Evolutionary conservation across 2,329 filamentous ascomycete species (phyloP).

Genomic region (Ceratocystis eucalypticola): DNA sequence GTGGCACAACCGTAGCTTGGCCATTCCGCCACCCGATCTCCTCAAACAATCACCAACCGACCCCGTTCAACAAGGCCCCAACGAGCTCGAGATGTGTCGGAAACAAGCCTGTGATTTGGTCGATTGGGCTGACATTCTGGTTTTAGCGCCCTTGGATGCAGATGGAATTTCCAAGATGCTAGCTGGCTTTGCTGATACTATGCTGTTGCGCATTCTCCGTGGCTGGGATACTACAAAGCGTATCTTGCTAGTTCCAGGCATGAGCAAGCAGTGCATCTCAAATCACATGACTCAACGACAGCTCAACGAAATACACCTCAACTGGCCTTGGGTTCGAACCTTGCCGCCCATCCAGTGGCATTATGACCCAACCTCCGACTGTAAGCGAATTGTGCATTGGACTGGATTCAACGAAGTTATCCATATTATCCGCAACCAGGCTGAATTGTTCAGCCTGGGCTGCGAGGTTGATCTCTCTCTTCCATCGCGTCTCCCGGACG

Average conservation of each 20-base stretch:
- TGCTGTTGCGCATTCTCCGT: conserved; percentile 66
- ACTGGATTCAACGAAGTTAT: conserved; percentile 57
- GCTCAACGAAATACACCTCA: conserved; percentile 65
- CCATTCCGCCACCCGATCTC: conserved; percentile 30
- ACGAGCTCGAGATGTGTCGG: conserved; percentile 14
- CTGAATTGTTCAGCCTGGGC: conserved; percentile 60
- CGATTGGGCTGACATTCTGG: conserved; percentile 75
- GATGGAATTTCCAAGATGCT: conserved; percentile 81
- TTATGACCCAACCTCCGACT: conserved; percentile 42
- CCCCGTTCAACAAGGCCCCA: conserved; percentile 16
- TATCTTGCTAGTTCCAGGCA: conserved; percentile 71
- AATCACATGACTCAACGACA: conserved; percentile 82
- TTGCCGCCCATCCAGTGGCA: conserved; percentile 73
- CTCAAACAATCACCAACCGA: conserved; percentile 9
- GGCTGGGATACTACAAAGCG: conserved; percentile 81
- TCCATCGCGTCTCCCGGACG: conserved; percentile 28
- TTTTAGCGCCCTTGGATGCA: conserved; percentile 73
- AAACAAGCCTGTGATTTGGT: conserved; percentile 50
- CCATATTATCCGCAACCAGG: conserved; percentile 61
- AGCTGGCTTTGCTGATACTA: conserved; percentile 65
- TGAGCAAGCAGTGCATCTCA: conserved; percentile 82
- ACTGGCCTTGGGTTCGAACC: conserved; percentile 78
- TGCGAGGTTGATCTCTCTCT: conserved; percentile 47
- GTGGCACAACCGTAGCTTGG: conserved; percentile 40
- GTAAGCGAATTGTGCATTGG: conserved; percentile 46